phyloP scores from a whole-genome alignment of 2,329 filamentous ascomycete genomes.

The Metarhizium album region DNA sequence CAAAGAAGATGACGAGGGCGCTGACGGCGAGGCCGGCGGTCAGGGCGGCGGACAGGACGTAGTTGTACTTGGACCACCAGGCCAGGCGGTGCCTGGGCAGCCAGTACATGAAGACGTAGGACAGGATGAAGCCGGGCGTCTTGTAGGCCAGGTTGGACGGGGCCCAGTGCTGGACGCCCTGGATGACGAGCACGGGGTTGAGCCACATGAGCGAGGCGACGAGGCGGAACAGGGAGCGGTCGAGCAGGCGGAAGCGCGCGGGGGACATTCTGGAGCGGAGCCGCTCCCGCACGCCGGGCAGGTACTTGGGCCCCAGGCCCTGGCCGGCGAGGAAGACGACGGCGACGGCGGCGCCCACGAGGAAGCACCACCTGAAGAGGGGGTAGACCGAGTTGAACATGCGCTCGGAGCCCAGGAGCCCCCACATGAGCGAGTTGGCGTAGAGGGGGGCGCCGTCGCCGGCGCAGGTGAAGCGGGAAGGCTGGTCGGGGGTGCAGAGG shows the following conservation, averaged over 20 bases:
- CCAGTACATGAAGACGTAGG: conserved; percentile 28
- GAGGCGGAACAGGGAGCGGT: conserved; percentile 26
- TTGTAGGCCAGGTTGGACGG: conserved; percentile 32
- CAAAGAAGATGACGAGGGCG: conserved; percentile 33
- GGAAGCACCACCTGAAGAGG: conserved; percentile 29
- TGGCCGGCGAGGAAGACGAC: conserved; percentile 20
- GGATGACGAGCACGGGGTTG: conserved; percentile 29
- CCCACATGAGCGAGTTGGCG: conserved; percentile 28
- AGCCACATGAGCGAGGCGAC: conserved; percentile 29
- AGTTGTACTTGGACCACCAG: conserved; percentile 38
- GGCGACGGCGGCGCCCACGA: conserved; percentile 26
- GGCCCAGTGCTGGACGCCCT: conserved; percentile 33
- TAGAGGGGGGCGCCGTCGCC: conserved; percentile 37
- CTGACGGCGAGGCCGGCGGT: conserved; percentile 30
- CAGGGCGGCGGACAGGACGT: conserved; percentile 31
- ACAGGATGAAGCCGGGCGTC: conserved; percentile 30
- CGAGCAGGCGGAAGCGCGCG: conserved; percentile 21
- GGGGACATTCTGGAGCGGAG: conserved; percentile 20
- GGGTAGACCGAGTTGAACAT: conserved; percentile 32
- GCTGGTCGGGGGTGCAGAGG: conserved; percentile 18
- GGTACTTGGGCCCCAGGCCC: conserved; percentile 12
- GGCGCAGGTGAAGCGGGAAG: conserved; percentile 37
- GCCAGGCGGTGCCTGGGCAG: conserved; percentile 27
- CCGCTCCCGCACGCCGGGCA: conserved; percentile 18
- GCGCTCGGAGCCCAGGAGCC: conserved; percentile 37